Evolutionary conservation across 495 filamentous ascomycete species (phyloP).

Genomic region (Trichodelitschia bisporula): DNA sequence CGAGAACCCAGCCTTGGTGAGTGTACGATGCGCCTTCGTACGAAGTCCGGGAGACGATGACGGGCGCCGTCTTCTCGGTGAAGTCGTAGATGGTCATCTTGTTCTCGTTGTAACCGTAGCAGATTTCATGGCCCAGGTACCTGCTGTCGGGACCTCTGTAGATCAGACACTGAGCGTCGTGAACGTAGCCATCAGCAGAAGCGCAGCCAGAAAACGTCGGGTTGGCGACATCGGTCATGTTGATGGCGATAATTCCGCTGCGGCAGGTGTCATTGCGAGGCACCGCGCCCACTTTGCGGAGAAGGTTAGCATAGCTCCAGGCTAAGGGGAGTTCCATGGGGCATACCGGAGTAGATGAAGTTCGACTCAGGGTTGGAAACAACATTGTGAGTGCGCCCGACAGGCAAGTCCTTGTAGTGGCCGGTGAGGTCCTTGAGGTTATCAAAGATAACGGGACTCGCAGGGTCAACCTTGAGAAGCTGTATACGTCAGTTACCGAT

Average conservation of each 20-base stretch:
- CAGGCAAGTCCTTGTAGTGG: conserved; percentile 2
- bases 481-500: no score
- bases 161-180: conserved; percentile 25
- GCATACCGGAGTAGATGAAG: conserved; percentile 2
- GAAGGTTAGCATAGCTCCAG: no score
- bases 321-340: no score
- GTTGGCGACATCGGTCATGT: conserved; percentile 3
- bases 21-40: conserved; percentile 33
- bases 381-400: conserved; percentile 5
- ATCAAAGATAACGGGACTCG: conserved; percentile 2
- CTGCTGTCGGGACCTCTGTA: conserved; percentile 30
- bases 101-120: conserved; percentile 33
- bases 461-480: conserved; percentile 3
- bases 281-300: conserved; percentile 4
- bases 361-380: conserved; percentile 3
- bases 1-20: conserved; percentile 35
- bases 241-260: conserved; percentile 4
- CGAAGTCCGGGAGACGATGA: conserved; percentile 27
- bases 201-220: conserved; percentile 5
- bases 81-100: conserved; percentile 27
- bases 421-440: conserved; percentile 3
- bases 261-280: conserved; percentile 3
- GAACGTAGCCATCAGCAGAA: conserved; percentile 5
- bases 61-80: conserved; percentile 24
- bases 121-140: conserved; percentile 30